phyloP scores from a whole-genome alignment of 306 rosid genomes.

The Cucumis cinereus region DNA sequence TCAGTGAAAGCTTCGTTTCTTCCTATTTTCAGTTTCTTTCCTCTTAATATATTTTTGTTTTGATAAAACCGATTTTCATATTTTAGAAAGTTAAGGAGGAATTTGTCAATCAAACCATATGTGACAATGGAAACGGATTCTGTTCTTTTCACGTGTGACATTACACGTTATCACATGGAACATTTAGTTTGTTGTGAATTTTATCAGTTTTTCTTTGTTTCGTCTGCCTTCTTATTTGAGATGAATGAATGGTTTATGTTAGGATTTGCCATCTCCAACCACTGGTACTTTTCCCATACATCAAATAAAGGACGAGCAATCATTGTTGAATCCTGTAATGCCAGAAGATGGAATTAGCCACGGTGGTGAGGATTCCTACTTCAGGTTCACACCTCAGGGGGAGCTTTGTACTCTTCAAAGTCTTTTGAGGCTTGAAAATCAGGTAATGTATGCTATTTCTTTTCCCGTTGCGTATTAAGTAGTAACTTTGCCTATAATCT shows the following conservation, averaged over 20 bases:
- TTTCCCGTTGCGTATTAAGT: background rate
- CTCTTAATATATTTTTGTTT: no score
- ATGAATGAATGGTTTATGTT: background rate
- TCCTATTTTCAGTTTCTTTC: no score
- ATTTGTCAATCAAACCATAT: background rate
- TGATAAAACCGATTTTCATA: background rate
- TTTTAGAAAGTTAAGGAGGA: background rate
- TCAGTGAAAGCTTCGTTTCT: no score
- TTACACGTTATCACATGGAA: background rate
- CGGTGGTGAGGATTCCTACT: constrained; percentile 15
- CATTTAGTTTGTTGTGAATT: background rate
- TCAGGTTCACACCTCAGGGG: constrained; percentile 17
- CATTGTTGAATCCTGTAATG: constrained; percentile 13
- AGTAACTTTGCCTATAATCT: background rate
- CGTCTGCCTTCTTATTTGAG: background rate
- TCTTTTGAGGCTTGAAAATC: constrained; percentile 22
- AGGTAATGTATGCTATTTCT: constrained; percentile 26
- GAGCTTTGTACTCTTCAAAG: constrained; percentile 16
- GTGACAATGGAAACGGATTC: background rate
- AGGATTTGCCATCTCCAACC: constrained; percentile 81
- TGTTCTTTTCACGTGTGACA: background rate
- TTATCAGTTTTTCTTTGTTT: background rate
- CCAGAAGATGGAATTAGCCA: constrained; percentile 17
- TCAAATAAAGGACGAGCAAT: constrained; percentile 17
- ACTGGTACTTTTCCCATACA: constrained; percentile 49